Evolutionary conservation across 371 early-diverging fungal genomes (phyloP).

Genomic region (Rhizopus delemar): DNA sequence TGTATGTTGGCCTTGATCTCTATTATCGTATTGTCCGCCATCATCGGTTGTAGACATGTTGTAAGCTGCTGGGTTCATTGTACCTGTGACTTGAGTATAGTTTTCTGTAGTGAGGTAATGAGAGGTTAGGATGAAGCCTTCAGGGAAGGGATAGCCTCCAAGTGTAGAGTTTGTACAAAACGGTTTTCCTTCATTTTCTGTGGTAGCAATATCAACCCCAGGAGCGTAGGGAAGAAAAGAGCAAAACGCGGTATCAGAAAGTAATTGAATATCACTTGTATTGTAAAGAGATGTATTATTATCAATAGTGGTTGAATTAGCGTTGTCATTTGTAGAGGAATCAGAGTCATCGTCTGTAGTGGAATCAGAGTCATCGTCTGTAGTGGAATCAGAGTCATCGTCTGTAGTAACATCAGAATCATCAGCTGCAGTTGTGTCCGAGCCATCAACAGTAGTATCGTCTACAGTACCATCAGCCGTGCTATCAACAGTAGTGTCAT

Average conservation of each 20-base stretch:
- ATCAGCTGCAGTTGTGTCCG: too few relatives aligned
- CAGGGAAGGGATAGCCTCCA: constrained; percentile 36
- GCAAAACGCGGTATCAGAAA: constrained; percentile 34
- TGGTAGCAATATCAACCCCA: constrained; percentile 39
- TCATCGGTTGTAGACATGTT: constrained; percentile 40
- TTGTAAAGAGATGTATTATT: not conserved
- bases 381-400: too few relatives aligned
- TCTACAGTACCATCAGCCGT: too few relatives aligned
- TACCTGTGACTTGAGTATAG: constrained; percentile 53
- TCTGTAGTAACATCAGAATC: too few relatives aligned
- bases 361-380: too few relatives aligned
- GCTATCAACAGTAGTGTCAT: too few relatives aligned
- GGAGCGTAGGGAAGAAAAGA: constrained; percentile 41
- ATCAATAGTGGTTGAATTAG: not conserved
- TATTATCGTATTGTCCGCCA: constrained; percentile 57
- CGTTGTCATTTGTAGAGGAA: too few relatives aligned
- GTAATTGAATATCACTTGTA: constrained; percentile 19
- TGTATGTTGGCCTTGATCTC: constrained; percentile 34
- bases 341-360: too few relatives aligned
- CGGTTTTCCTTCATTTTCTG: constrained; percentile 39
- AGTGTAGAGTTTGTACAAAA: constrained; percentile 29
- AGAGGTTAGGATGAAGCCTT: constrained; percentile 48
- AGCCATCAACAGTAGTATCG: too few relatives aligned
- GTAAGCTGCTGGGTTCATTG: constrained; percentile 46
- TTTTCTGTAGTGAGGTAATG: constrained; percentile 32